These are phyloP conservation scores for Rhipidocladum racemiflorum DNA, from an alignment of 176 grass and related monocot genomes.

Conservation along the genomic window DNA sequence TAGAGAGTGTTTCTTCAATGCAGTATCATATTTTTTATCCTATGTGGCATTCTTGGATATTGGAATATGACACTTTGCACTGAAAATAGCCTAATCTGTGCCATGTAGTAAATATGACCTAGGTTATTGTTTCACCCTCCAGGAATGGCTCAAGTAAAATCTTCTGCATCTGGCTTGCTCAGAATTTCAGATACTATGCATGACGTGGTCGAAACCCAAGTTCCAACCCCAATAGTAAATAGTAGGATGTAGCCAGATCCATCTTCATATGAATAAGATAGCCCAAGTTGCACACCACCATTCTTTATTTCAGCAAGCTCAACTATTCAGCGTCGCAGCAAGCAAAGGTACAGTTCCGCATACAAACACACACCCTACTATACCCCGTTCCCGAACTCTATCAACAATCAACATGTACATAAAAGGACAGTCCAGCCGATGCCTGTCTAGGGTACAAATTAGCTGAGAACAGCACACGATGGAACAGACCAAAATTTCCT, in stretches of 20 bases:
- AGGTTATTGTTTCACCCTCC: background rate
- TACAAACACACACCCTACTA: background rate
- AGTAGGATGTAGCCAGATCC: background rate
- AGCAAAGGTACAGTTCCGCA: background rate
- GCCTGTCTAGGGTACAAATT: constrained; percentile 1
- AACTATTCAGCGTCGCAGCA: constrained; percentile 18
- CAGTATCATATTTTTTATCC: too few species aligned
- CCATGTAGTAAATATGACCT: background rate
- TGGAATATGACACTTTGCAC: too few species aligned
- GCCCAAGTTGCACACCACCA: background rate
- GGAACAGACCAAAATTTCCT: constrained; percentile 5
- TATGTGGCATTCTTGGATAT: too few species aligned
- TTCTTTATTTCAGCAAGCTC: constrained; percentile 18
- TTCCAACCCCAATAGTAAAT: background rate
- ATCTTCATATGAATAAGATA: too few species aligned
- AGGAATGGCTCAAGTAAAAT: background rate
- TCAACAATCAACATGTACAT: background rate
- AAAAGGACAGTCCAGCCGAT: background rate
- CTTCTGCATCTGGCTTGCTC: background rate
- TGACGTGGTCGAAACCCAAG: background rate
- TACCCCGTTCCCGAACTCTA: background rate
- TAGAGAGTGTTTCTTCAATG: too few species aligned
- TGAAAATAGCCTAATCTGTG: too few species aligned
- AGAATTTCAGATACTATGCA: background rate
- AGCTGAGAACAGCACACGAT: background rate